Conservation (phyloP, 1,284 basidiomycete species). For the Cutaneotrichosporon sp. region DNA sequence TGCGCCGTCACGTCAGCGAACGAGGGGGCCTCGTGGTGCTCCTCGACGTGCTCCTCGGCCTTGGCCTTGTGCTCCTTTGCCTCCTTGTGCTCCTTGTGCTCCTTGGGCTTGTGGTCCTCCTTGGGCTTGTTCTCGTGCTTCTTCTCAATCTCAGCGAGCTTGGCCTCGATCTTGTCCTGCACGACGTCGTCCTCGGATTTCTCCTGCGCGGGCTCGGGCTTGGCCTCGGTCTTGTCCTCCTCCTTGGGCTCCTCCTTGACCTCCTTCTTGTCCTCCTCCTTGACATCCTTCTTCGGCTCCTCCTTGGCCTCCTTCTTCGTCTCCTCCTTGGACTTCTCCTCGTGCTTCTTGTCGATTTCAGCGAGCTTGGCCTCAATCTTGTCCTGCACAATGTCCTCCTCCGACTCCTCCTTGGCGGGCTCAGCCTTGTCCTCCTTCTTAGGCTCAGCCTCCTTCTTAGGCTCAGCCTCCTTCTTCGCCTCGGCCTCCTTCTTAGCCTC, state of each 20-base stretch:
- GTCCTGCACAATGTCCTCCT: neutral
- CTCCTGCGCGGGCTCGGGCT: neutral
- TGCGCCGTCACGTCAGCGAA: neutral
- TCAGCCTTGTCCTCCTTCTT: neutral
- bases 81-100: neutral
- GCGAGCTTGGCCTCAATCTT: slow-evolving; percentile 5
- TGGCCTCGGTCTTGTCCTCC: slow-evolving; percentile 58
- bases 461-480: neutral
- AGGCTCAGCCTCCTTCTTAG: neutral
- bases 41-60: neutral
- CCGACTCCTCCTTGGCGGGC: neutral
- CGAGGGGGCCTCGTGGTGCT: neutral
- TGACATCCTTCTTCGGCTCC: neutral
- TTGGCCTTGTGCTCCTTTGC: neutral
- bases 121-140: slow-evolving; percentile 58
- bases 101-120: neutral
- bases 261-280: neutral
- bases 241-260: neutral
- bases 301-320: neutral
- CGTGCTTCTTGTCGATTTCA: neutral
- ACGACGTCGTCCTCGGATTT: neutral
- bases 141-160: neutral
- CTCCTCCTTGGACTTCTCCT: neutral
- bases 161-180: neutral
- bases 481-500: slow-evolving; percentile 1